Conservation (phyloP, 2,329 filamentous ascomycete genomes). For the Fusarium redolens region DNA sequence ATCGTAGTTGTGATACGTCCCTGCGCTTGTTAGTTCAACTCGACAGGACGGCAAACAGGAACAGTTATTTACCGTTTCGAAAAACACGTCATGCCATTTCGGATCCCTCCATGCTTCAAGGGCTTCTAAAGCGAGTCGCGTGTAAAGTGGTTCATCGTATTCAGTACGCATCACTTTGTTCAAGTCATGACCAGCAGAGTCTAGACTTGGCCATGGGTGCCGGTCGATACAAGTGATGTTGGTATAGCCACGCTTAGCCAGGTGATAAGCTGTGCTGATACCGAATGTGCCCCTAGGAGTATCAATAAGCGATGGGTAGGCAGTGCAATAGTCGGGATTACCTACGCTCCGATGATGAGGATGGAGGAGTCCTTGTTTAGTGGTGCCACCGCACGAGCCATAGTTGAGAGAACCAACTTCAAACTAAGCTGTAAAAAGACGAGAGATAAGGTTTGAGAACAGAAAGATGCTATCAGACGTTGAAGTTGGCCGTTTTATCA, state of each 20-base stretch:
- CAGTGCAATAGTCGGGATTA: background rate
- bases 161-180: constrained; percentile 32
- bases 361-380: background rate
- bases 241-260: constrained; percentile 25
- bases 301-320: background rate
- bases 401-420: accelerated
- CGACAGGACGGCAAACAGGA: accelerated
- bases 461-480: background rate
- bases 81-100: background rate
- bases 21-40: background rate
- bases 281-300: background rate
- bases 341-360: constrained; percentile 6
- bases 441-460: background rate
- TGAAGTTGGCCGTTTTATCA: background rate
- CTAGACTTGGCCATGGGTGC: constrained; percentile 32
- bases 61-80: background rate
- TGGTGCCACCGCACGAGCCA: background rate
- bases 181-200: constrained; percentile 35
- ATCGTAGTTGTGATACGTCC: constrained; percentile 2
- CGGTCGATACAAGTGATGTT: constrained; percentile 33
- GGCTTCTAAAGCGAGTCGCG: background rate
- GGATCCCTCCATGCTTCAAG: constrained; percentile 3
- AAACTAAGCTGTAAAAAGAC: background rate
- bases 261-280: constrained; percentile 11
- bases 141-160: constrained; percentile 9